phyloP scores from a whole-genome alignment of 108 stramenopile genomes.

The Skeletonema grethae region DNA sequence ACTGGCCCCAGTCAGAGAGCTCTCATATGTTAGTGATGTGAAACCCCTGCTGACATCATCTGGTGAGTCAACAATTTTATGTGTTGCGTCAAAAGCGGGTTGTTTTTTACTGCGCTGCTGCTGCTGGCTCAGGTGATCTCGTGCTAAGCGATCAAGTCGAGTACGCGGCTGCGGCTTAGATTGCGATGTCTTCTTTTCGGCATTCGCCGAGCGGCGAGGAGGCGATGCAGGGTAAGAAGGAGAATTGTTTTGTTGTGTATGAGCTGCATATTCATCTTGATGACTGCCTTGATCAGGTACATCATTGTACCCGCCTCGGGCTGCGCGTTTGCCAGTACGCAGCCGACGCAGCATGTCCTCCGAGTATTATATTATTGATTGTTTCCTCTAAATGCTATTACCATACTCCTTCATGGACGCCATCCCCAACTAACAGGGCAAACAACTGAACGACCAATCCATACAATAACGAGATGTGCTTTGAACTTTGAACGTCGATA shows the following conservation, averaged over 20 bases:
- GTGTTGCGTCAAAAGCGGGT: background rate
- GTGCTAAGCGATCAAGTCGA: background rate
- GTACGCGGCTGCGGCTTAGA: background rate
- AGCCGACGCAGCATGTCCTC: slow-evolving; percentile 1
- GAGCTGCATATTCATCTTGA: background rate
- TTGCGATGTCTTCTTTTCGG: background rate
- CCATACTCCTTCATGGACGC: background rate
- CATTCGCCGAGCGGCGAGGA: background rate
- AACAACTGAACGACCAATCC: no score
- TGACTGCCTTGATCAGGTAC: background rate
- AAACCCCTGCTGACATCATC: slow-evolving; percentile 1
- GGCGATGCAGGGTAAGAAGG: background rate
- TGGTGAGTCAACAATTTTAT: background rate
- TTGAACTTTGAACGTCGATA: no score
- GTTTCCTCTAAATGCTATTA: background rate
- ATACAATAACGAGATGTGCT: no score
- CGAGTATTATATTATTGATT: no score
- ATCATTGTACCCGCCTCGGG: background rate
- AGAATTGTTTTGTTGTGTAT: background rate
- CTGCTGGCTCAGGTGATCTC: background rate
- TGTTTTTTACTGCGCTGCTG: background rate
- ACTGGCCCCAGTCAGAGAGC: background rate
- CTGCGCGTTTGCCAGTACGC: background rate
- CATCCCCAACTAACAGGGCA: no score
- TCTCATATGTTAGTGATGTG: background rate